These are phyloP conservation scores for Mortierella sp. DNA, from an alignment of 371 early-diverging fungal species.

Conservation along the genomic window DNA sequence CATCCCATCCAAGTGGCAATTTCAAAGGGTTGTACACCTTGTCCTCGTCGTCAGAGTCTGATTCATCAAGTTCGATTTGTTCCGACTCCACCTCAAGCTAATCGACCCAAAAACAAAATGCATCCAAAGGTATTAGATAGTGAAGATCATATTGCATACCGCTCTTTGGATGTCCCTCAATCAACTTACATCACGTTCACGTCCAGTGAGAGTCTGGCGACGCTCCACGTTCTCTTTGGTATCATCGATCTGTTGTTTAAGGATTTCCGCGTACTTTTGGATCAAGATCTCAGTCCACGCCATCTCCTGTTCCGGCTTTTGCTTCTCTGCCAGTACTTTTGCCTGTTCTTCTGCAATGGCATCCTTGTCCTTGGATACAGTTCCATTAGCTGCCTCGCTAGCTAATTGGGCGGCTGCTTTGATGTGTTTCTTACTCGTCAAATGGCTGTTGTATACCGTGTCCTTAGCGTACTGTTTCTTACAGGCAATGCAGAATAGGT, in stretches of 20 bases:
- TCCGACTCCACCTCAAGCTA: constrained; percentile 82
- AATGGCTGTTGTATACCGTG: constrained; percentile 86
- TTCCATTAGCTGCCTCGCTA: constrained; percentile 17
- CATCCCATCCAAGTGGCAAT: constrained; percentile 97
- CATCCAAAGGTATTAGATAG: background rate
- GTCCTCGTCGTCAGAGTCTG: constrained; percentile 89
- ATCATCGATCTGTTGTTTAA: constrained; percentile 75
- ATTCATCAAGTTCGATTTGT: constrained; percentile 77
- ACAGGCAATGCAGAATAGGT: constrained; percentile 85
- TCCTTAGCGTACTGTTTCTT: constrained; percentile 87
- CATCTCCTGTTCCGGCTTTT: constrained; percentile 62
- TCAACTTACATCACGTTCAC: constrained; percentile 76
- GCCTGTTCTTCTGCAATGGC: constrained; percentile 56
- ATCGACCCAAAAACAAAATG: background rate
- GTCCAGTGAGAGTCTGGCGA: constrained; percentile 93
- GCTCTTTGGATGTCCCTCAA: too few relatives aligned
- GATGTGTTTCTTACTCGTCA: constrained; percentile 90
- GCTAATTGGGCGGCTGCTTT: constrained; percentile 76
- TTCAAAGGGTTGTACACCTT: constrained; percentile 96
- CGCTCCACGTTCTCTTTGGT: constrained; percentile 91
- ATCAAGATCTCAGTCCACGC: constrained; percentile 77
- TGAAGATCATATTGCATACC: too few relatives aligned
- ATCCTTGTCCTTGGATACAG: constrained; percentile 53
- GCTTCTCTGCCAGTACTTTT: constrained; percentile 55
- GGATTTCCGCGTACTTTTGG: constrained; percentile 66